Evolutionary conservation across 768 basidiomycete species (phyloP), one percentile per base, ranked within the genome.

Genomic region (Infundibulicybe gibba): DNA sequence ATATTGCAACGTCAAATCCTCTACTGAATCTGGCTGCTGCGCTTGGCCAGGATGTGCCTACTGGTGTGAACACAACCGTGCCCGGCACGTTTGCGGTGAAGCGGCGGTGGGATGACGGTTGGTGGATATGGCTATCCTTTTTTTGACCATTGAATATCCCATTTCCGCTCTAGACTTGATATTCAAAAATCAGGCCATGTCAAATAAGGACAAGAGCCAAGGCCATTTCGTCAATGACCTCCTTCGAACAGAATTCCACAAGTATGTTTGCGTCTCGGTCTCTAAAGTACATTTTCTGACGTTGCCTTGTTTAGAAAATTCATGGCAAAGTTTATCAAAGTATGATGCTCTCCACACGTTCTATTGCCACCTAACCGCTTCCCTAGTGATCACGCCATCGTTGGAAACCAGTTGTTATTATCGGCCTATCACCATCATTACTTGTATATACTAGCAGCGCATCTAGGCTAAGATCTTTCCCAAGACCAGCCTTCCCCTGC

Each of bases 101-200:
- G 69, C 76, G 85, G 57, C 77, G 94, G 48, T 97, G 94, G 94
- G 94, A 97, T 62, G 94, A 97, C 58, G 94, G 90, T 90, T 16
- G 20, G 80, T 64, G 17, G 12, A 20, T 19, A 21, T 8, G 45
- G 39, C 52, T 45, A 20, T 48, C 48, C 39, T 47, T 48, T 20
- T 32, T 40, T 6, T 38, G n/a, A n/a, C 17, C 34, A 31, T 43
- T 34, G 21, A 31, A 20, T 43, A 47, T 40, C 17, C 41, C 41
- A 37, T 49, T 52, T 50, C 34, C 42, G 17, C 53, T 60, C 30
- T 57, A 93, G 93, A 99, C 65, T 73, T 97, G 45, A 94, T 98
- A 59, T 98, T 98, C 81, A 98, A 97, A 72, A 97, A 98, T 64
- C 97, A 99, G 66, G 91, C 97, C 0, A 83, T 84, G 67, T 79